These are phyloP conservation scores for Chaetomium sp. DNA, from an alignment of 2,329 filamentous ascomycete genomes.

Conservation along the genomic window DNA sequence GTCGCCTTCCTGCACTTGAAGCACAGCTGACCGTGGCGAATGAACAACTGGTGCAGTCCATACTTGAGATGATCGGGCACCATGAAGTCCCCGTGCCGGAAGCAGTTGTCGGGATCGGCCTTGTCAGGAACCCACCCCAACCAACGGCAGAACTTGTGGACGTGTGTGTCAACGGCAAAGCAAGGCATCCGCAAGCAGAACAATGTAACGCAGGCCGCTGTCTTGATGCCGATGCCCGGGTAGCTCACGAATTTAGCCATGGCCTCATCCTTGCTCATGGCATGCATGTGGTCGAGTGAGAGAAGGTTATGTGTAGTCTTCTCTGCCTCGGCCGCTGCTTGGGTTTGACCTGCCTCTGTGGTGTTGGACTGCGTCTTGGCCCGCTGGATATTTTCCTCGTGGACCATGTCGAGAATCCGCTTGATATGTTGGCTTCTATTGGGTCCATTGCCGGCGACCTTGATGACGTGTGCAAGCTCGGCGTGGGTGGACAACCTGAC, in stretches of 20 bases:
- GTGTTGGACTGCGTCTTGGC: conserved; percentile 43
- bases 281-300: conserved; percentile 55
- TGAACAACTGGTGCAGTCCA: conserved; percentile 57
- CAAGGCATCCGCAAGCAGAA: conserved; percentile 57
- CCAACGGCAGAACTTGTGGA: conserved; percentile 55
- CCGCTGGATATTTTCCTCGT: conserved; percentile 61
- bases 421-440: conserved; percentile 75
- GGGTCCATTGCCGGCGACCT: conserved; percentile 68
- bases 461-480: conserved; percentile 70
- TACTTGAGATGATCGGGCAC: conserved; percentile 59
- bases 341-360: conserved; percentile 48
- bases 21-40: conserved; percentile 55
- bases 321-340: background rate
- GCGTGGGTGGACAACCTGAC: conserved; percentile 61
- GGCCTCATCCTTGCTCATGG: conserved; percentile 48
- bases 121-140: conserved; percentile 58
- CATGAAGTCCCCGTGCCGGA: conserved; percentile 55
- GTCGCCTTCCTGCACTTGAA: conserved; percentile 47
- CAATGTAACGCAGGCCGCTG: conserved; percentile 58
- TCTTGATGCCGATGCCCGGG: conserved; percentile 60
- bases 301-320: conserved; percentile 41
- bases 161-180: conserved; percentile 62
- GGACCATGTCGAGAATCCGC: conserved; percentile 70
- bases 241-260: conserved; percentile 55
- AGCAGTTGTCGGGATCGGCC: conserved; percentile 50